Base-by-base conservation (phyloP, 2,329 filamentous ascomycete species). In the Orbilia javanica region DNA sequence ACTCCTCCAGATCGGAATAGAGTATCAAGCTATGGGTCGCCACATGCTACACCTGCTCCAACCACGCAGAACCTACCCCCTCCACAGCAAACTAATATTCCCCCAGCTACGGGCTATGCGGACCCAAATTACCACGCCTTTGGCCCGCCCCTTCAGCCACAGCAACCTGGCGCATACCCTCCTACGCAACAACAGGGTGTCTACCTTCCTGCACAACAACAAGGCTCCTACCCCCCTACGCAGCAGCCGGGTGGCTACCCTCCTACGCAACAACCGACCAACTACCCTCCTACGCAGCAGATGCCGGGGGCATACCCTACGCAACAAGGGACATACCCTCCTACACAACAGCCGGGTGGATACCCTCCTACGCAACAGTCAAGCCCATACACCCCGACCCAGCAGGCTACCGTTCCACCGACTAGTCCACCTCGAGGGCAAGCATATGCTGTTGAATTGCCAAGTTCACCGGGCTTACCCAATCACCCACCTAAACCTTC, bases 381-480 rank as follows among this genome's bases (percentile, higher is more conserved):
- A 3, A 46, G 29, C 2, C 13, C 39, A 10, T 70, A 70, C 22
- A 3, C 66, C 25, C 71, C 71, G 20, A 7, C 42, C 2, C 72
- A 68, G 25, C 72, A 68, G 36, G 57, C 65, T n/a, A 20, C 55
- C 3, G 57, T 29, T 31, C 34, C 64, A 10, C 73, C 73, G 7
- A 20, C 15, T 11, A 25, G 18, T 25, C 27, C 34, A 18, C 60
- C 73, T 6, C 60, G 66, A 52, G 60, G 66, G 10, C 66, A 71
- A 42, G 73, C 66, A 18, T 77, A 77, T 46, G 73, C 73, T 25
- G 73, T 77, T 36, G 73, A 77, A 34, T 53, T 77, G 22, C 73
- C 73, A 52, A 77, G 66, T n/a, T 71, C 73, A 1, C 73, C 73
- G 3, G 73, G 67, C 10, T 52, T 60, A 29, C 73, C 73, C 6